Evolutionary conservation across 495 filamentous ascomycete genomes (phyloP).

Genomic region (Penicillium robsamsonii): DNA sequence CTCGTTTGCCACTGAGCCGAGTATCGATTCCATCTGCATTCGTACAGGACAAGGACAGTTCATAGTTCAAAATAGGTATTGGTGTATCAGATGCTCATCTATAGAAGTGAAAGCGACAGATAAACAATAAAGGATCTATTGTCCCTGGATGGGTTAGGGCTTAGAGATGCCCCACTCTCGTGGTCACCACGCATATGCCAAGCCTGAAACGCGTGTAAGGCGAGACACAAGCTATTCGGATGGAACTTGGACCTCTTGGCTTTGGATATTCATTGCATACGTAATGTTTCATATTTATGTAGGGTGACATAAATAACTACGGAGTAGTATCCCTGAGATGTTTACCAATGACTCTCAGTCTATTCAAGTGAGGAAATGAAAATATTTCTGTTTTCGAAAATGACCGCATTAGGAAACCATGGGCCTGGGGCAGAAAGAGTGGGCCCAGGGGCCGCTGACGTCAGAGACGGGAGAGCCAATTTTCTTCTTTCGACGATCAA

Average conservation of each 20-base stretch:
- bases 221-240: slow-evolving; percentile 6
- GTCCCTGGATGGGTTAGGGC: background rate
- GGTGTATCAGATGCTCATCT: background rate
- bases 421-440: background rate
- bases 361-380: too few species aligned
- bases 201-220: slow-evolving; percentile 8
- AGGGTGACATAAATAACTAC: too few species aligned
- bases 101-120: background rate
- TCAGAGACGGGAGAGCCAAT: slow-evolving; percentile 9
- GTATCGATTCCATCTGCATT: background rate
- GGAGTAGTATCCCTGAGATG: too few species aligned
- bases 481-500: slow-evolving; percentile 4
- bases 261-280: background rate
- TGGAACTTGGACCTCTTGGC: slow-evolving; percentile 5
- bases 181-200: slow-evolving; percentile 2
- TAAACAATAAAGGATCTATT: background rate
- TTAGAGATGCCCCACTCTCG: background rate
- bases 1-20: slow-evolving; percentile 1
- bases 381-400: background rate
- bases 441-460: slow-evolving; percentile 13
- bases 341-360: too few species aligned
- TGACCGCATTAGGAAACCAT: background rate
- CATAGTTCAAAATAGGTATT: background rate
- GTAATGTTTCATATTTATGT: background rate
- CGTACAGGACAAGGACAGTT: too few species aligned